Percentiles rank a stretch among this genome's conserved stretches.
phyloP scores from a whole-genome alignment of 1,139 yeast species.

The Candida sp. region DNA sequence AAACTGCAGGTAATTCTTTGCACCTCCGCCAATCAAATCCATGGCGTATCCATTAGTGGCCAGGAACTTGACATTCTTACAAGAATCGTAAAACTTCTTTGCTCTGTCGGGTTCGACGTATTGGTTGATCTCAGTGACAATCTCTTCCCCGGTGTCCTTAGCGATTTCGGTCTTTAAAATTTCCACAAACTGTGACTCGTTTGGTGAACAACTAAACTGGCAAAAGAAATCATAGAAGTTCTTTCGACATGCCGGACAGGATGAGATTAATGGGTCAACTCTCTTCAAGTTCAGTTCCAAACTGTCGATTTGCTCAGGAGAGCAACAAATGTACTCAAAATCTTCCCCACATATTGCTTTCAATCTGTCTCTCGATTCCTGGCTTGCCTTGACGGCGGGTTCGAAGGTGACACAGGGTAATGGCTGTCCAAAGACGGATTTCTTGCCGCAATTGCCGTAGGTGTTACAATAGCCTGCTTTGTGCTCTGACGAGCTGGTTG shows the following conservation, averaged over 20 bases:
- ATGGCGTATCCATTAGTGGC: conserved; percentile 97
- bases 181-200: conserved; percentile 77
- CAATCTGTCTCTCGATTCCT: conserved; percentile 50
- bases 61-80: conserved; percentile 88
- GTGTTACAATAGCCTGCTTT: conserved; percentile 55
- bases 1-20: conserved; percentile 70
- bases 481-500: conserved; percentile 4
- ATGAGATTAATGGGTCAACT: conserved; percentile 80
- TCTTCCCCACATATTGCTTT: conserved; percentile 60
- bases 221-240: conserved; percentile 89
- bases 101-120: conserved; percentile 68
- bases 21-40: conserved; percentile 98
- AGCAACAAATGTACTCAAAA: conserved; percentile 55
- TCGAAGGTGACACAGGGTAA: conserved; percentile 76
- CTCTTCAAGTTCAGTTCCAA: conserved; percentile 60
- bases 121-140: conserved; percentile 76
- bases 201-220: conserved; percentile 87
- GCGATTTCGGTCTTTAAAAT: conserved; percentile 62
- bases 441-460: conserved; percentile 77
- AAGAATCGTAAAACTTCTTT: conserved; percentile 71
- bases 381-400: conserved; percentile 48
- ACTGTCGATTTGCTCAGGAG: conserved; percentile 35
- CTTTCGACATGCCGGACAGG: conserved; percentile 93
- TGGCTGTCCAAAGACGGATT: conserved; percentile 74
- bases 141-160: conserved; percentile 50